Percentiles rank a stretch among this genome's conserved stretches.
Evolutionary conservation across 129 eudicot genomes (phyloP).

Genomic region (Flaveria linearis): DNA sequence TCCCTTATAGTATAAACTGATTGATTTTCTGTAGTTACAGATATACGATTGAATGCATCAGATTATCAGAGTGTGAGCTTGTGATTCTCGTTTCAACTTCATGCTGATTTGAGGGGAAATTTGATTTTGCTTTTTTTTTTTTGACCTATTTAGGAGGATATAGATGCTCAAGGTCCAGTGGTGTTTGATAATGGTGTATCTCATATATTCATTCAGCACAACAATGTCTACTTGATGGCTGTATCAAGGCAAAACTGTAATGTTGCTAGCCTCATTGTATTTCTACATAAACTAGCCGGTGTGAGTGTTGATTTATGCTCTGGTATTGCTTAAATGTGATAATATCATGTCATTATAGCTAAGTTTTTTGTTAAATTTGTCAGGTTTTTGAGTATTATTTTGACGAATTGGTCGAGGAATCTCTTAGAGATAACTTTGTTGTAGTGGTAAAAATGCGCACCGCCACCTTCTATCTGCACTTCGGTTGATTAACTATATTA

Average conservation of each 20-base stretch:
- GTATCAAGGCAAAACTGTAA: conserved; percentile 79
- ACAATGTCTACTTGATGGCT: conserved; percentile 78
- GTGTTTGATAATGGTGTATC: conserved; percentile 73
- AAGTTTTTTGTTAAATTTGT: not conserved
- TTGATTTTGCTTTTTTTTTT: not conserved
- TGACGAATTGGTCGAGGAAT: conserved; percentile 88
- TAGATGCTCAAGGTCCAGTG: conserved; percentile 71
- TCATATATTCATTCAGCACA: conserved; percentile 79
- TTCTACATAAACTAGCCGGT: conserved; percentile 67
- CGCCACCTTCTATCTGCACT: not conserved
- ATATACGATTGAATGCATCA: too few relatives aligned
- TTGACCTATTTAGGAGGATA: conserved; percentile 49
- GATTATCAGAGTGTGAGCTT: not conserved
- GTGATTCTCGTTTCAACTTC: not conserved
- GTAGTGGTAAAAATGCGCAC: conserved; percentile 56
- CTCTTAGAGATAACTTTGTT: conserved; percentile 89
- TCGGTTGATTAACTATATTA: not conserved
- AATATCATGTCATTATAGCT: not conserved
- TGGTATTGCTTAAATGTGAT: not conserved
- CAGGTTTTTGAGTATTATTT: conserved; percentile 81
- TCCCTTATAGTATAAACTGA: too few relatives aligned
- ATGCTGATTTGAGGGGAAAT: conserved; percentile 15
- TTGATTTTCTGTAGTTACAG: too few relatives aligned
- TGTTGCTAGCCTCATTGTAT: conserved; percentile 80
- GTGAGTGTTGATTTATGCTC: conserved; percentile 39